phyloP scores from a whole-genome alignment of 139 green algal genomes.

The Ulvella scutata region DNA sequence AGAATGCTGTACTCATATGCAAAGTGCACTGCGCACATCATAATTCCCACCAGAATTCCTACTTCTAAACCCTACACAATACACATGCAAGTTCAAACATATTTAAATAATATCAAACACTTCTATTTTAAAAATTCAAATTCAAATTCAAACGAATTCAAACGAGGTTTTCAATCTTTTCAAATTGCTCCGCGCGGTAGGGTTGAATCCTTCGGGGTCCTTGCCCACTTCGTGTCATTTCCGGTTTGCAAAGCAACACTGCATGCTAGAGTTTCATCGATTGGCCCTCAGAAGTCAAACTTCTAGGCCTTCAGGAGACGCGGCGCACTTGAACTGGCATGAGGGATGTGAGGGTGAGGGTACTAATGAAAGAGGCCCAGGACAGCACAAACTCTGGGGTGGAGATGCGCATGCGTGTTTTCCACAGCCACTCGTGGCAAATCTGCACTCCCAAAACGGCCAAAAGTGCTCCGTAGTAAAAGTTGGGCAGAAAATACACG shows the following conservation, averaged over 20 bases:
- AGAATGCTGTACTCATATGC: constrained; percentile 41
- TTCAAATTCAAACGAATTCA: no score
- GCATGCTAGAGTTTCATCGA: no score
- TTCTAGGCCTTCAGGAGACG: no score
- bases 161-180: no score
- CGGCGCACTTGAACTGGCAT: neutral
- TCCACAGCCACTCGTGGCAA: constrained; percentile 38
- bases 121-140: no score
- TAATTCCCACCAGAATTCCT: constrained; percentile 47
- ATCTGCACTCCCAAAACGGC: constrained; percentile 66
- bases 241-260: no score
- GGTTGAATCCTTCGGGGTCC: no score
- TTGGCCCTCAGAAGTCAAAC: no score
- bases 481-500: constrained; percentile 35
- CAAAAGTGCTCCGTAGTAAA: constrained; percentile 58
- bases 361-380: constrained; percentile 43
- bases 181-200: no score
- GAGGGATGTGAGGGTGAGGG: constrained; percentile 26
- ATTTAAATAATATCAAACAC: no score
- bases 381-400: constrained; percentile 53
- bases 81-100: no score
- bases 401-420: constrained; percentile 31
- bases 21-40: constrained; percentile 54
- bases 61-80: constrained; percentile 18
- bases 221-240: no score